These are phyloP conservation scores for Rhodamnia rubescens DNA, from an alignment of 345 rosid genomes.

Conservation along the genomic window DNA sequence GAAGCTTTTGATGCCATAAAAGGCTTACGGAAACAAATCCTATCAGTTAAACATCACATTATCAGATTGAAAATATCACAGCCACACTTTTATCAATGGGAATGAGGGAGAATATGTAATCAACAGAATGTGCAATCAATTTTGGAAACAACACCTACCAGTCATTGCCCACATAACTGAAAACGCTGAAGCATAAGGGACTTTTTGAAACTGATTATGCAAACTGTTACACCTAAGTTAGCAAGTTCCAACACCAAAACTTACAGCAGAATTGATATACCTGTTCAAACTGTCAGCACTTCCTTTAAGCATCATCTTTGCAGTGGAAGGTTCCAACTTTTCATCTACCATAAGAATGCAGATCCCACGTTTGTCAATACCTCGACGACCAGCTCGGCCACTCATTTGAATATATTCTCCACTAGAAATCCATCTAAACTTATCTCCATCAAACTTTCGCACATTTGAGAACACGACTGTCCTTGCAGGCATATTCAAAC, in stretches of 20 bases:
- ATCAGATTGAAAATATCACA: background rate
- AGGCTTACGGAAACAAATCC: background rate
- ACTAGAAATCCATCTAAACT: constrained; percentile 96
- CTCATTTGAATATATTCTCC: constrained; percentile 99
- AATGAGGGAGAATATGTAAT: background rate
- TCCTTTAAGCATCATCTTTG: constrained; percentile 92
- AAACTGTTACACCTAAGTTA: background rate
- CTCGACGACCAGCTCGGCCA: constrained; percentile 99
- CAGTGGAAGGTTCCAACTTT: constrained; percentile 92
- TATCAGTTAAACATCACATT: background rate
- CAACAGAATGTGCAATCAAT: background rate
- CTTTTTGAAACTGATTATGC: background rate
- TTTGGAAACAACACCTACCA: background rate
- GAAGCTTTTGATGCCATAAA: background rate
- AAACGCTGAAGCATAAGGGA: background rate
- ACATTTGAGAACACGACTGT: constrained; percentile 97
- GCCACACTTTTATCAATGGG: background rate
- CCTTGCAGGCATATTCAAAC: constrained; percentile 98
- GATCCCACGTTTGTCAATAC: constrained; percentile 88
- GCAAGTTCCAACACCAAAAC: background rate
- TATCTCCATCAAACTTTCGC: constrained; percentile 96
- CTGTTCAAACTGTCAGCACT: constrained; percentile 95
- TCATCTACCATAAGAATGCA: constrained; percentile 97
- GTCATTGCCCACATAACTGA: background rate
- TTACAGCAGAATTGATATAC: constrained; percentile 22